These are phyloP conservation scores for Colletotrichum gigasporum DNA, from an alignment of 2,329 filamentous ascomycete genomes.

Conservation along the genomic window DNA sequence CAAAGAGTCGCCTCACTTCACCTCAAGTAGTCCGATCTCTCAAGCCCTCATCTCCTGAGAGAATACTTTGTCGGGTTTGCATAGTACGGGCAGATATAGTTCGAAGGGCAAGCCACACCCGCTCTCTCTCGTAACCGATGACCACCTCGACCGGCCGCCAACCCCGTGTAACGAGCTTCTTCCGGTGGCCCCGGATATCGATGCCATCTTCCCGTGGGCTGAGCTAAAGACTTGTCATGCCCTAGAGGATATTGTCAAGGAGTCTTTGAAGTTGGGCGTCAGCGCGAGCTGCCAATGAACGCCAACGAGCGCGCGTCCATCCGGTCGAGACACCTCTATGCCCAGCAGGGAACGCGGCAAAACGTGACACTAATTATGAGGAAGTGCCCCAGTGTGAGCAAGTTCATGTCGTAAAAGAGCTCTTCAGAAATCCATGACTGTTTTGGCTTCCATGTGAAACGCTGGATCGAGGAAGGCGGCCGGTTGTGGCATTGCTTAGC, in stretches of 20 bases:
- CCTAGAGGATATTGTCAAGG: conserved; percentile 61
- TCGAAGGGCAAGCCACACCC: too few relatives aligned
- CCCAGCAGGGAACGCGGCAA: conserved; percentile 38
- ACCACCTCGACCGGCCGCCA: conserved; percentile 43
- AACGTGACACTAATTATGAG: conserved; percentile 43
- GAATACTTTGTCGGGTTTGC: too few relatives aligned
- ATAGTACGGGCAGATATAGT: conserved; percentile 50
- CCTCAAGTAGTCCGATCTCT: too few relatives aligned
- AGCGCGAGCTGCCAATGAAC: conserved; percentile 55
- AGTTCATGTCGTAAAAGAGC: conserved; percentile 46
- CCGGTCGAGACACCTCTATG: conserved; percentile 46
- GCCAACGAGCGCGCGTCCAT: conserved; percentile 59
- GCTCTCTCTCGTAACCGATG: too few relatives aligned
- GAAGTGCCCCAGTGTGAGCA: conserved; percentile 51
- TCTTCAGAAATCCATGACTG: conserved; percentile 44
- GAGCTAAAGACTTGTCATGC: conserved; percentile 50
- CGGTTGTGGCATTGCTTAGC: conserved; percentile 44
- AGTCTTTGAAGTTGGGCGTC: conserved; percentile 59
- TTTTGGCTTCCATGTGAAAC: conserved; percentile 44
- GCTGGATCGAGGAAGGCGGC: conserved; percentile 45
- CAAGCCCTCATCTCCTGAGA: too few relatives aligned
- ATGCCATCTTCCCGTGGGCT: conserved; percentile 39
- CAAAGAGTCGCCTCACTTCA: too few relatives aligned
- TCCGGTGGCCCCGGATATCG: conserved; percentile 42
- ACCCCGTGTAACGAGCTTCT: conserved; percentile 46